A percentile compares a stretch with the other conserved stretches of the same genome.
Evolutionary conservation across 169 alveolate genomes (phyloP).

Genomic region (Fabrea salina): DNA sequence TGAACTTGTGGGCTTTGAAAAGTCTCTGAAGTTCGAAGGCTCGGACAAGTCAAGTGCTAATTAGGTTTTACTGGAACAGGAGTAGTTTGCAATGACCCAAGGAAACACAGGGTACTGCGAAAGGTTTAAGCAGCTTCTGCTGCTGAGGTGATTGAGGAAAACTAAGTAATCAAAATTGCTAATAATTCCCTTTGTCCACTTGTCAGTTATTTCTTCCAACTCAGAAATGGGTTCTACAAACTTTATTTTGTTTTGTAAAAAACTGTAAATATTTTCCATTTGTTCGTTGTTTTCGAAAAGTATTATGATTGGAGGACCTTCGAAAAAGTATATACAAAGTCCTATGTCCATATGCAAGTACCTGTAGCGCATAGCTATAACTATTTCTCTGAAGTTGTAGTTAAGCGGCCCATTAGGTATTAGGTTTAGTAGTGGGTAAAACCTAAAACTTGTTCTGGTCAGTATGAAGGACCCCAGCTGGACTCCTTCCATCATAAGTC

Average conservation of each 20-base stretch:
- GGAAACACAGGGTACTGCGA: constrained; percentile 98
- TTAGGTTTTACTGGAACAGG: constrained; percentile 33
- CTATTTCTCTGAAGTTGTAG: constrained; percentile 30
- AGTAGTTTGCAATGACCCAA: constrained; percentile 91
- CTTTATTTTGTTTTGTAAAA: constrained; percentile 7
- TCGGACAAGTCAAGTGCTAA: constrained; percentile 53
- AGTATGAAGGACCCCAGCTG: constrained; percentile 26
- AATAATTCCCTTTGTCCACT: constrained; percentile 90
- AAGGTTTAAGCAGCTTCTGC: constrained; percentile 91
- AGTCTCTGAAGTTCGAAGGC: constrained; percentile 82
- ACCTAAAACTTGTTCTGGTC: constrained; percentile 14
- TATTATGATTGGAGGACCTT: background rate
- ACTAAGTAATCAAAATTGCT: constrained; percentile 94
- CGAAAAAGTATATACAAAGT: background rate
- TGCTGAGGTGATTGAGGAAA: constrained; percentile 89
- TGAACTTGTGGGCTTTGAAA: constrained; percentile 93
- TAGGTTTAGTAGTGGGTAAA: constrained; percentile 40
- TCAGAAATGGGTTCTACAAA: background rate
- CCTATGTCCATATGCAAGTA: constrained; percentile 20
- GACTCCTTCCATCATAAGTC: constrained; percentile 40
- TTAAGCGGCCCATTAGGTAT: constrained; percentile 9
- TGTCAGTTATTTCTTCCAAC: background rate
- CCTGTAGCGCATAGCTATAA: constrained; percentile 37
- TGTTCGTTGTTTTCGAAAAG: constrained; percentile 16
- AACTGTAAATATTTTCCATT: constrained; percentile 11